These are phyloP conservation scores for Naematelia encephala DNA, from an alignment of 768 basidiomycete species.

Conservation along the genomic window DNA sequence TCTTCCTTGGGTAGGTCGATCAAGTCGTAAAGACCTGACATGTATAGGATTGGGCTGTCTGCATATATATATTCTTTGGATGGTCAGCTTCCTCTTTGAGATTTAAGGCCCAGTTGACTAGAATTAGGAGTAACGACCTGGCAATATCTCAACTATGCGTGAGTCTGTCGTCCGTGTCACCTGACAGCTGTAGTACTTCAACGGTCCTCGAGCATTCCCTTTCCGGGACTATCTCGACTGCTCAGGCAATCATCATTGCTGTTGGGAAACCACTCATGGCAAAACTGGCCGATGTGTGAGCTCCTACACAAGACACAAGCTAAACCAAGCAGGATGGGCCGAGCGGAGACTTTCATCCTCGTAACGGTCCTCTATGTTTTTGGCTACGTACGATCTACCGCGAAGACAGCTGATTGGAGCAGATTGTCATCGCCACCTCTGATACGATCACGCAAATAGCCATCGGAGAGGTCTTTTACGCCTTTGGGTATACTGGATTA, in stretches of 20 bases:
- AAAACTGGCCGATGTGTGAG: conserved; percentile 65
- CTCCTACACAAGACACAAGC: no score
- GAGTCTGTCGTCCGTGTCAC: conserved; percentile 54
- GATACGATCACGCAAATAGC: conserved; percentile 41
- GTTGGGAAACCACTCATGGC: conserved; percentile 68
- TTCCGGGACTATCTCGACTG: conserved; percentile 27
- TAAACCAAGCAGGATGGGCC: conserved; percentile 53
- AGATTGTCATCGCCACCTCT: conserved; percentile 38
- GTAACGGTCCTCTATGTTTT: conserved; percentile 63
- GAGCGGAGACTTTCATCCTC: conserved; percentile 62
- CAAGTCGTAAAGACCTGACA: background rate
- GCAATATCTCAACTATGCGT: conserved; percentile 62
- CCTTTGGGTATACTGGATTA: conserved; percentile 44
- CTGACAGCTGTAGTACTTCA: conserved; percentile 42
- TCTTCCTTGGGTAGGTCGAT: conserved; percentile 59
- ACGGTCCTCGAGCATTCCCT: conserved; percentile 37
- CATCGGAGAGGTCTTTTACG: conserved; percentile 53
- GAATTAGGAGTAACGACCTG: conserved; percentile 60
- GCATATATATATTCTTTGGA: conserved; percentile 77
- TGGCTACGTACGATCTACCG: conserved; percentile 57
- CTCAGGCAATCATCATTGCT: conserved; percentile 52
- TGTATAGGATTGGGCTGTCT: conserved; percentile 59
- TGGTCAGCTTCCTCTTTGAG: conserved; percentile 27
- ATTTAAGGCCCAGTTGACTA: background rate
- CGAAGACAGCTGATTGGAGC: conserved; percentile 58